These are phyloP conservation scores for Mantamonas sphyraenae DNA, from an alignment of 78 protist species.

Conservation along the genomic window DNA sequence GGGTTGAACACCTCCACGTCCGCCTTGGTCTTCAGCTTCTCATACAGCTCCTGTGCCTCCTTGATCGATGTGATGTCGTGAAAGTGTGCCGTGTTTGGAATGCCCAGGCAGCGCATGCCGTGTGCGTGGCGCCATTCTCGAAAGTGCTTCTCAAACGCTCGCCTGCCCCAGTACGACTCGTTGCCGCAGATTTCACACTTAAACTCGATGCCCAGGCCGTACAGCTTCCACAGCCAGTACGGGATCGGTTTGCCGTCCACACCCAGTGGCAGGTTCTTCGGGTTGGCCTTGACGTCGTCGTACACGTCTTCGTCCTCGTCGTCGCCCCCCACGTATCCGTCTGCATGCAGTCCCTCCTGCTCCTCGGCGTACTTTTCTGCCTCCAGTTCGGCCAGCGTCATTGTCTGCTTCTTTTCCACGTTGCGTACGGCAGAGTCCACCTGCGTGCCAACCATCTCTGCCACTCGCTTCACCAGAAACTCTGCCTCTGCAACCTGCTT, in stretches of 20 bases:
- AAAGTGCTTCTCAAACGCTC: slow-evolving; percentile 83
- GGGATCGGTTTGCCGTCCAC: slow-evolving; percentile 98
- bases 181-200: slow-evolving; percentile 96
- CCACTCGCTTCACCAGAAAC: neutral
- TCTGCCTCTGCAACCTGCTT: neutral
- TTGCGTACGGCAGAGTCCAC: neutral
- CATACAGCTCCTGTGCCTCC: slow-evolving; percentile 69
- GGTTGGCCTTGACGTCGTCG: slow-evolving; percentile 50
- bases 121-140: slow-evolving; percentile 75
- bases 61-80: slow-evolving; percentile 75
- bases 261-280: slow-evolving; percentile 82
- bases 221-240: slow-evolving; percentile 89
- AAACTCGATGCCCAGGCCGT: slow-evolving; percentile 82
- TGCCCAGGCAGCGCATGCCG: slow-evolving; percentile 82
- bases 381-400: neutral
- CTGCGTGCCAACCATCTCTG: neutral
- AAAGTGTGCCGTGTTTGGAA: slow-evolving; percentile 79
- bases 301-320: slow-evolving; percentile 61
- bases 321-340: slow-evolving; percentile 8
- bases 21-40: slow-evolving; percentile 22
- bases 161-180: slow-evolving; percentile 78
- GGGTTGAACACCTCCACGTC: slow-evolving; percentile 27
- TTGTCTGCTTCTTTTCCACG: slow-evolving; percentile 8
- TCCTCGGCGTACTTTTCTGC: slow-evolving; percentile 22
- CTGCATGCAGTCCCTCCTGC: slow-evolving; percentile 12